Percentiles rank a stretch among this genome's conserved stretches.
Evolutionary conservation across 345 rosid species (phyloP).

Genomic region (Arabidopsis arenosa): DNA sequence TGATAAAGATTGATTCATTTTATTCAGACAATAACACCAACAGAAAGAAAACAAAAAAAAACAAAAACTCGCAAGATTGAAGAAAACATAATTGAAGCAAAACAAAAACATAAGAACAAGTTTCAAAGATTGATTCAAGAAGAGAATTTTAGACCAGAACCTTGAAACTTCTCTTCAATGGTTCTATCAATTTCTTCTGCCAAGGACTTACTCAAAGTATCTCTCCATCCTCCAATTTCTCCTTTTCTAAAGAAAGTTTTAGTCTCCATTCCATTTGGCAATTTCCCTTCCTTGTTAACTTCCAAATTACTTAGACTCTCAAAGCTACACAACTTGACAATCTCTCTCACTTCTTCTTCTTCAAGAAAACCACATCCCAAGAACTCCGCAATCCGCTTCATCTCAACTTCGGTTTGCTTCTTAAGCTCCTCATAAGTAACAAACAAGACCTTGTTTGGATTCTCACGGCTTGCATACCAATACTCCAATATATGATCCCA

Average conservation of each 20-base stretch:
- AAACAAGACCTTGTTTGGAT: slow-evolving; percentile 33
- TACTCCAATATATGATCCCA: slow-evolving; percentile 43
- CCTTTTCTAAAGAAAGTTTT: slow-evolving; percentile 36
- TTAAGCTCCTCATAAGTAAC: slow-evolving; percentile 43
- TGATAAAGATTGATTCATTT: too few species aligned
- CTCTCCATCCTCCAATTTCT: slow-evolving; percentile 38
- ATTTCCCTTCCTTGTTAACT: slow-evolving; percentile 29
- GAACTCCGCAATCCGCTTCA: slow-evolving; percentile 36
- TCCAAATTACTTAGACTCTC: slow-evolving; percentile 28
- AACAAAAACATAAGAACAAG: background rate
- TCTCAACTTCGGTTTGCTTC: background rate
- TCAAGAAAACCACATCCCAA: slow-evolving; percentile 22
- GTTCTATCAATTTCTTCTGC: slow-evolving; percentile 8
- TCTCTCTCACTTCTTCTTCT: slow-evolving; percentile 35
- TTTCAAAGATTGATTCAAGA: background rate
- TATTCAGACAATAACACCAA: background rate
- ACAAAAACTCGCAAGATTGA: background rate
- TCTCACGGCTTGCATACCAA: slow-evolving; percentile 37
- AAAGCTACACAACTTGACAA: slow-evolving; percentile 34
- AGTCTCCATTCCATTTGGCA: background rate
- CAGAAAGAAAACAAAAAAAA: background rate
- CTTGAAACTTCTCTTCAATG: slow-evolving; percentile 23
- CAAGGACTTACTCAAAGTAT: slow-evolving; percentile 31
- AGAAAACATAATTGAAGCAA: background rate
- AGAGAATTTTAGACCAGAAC: slow-evolving; percentile 22